Evolutionary conservation across 768 basidiomycete genomes (phyloP), one percentile per base, ranked within the genome.

Genomic region (Kockovaella imperatae): DNA sequence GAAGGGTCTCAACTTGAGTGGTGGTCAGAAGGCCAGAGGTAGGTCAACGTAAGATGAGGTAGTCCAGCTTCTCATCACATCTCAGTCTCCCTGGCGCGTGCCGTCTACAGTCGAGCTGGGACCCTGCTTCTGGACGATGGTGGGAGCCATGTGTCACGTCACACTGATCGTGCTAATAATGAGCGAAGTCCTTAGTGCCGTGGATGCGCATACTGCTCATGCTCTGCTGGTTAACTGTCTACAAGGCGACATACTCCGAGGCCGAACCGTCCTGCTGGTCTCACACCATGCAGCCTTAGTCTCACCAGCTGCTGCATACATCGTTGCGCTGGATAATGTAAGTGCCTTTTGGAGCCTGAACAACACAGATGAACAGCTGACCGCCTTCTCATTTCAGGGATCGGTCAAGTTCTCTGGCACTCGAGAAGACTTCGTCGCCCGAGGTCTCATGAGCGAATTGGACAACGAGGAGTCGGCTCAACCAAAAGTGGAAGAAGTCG

Each of bases 261-360:
- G 80, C 15, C 77, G 90, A 39, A 95, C 91, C 0, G 74, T 93
- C 41, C 76, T 96, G 36, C 76, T 97, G 20, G 89, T 95, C 42
- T 95, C 91, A 2, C 93, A 99, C 63, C 89, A 93, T 62, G 85
- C 95, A 28, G 85, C 89, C 62, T 77, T 97, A 3, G 89, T 87
- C 61, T 77, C 81, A 2, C 80, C 86, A 1, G 83, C 80, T 25
- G 87, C 91, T 1, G 74, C 72, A 21, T 90, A 87, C 68, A 77
- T 96, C 56, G 84, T 93, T 15, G 59, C 66, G 14, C 55, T 71
- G 1, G 66, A 68, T 35, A 71, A 69, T 30, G 59, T 59, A 24
- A 41, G 54, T 49, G 5, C 13, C 25, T 44, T n/a, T 35, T 20
- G 15, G 23, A 25, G n/a, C n/a, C n/a, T n/a, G n/a, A n/a, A n/a